phyloP scores from a whole-genome alignment of 192 early-diverging fungal genomes.

The Backusella westeae region DNA sequence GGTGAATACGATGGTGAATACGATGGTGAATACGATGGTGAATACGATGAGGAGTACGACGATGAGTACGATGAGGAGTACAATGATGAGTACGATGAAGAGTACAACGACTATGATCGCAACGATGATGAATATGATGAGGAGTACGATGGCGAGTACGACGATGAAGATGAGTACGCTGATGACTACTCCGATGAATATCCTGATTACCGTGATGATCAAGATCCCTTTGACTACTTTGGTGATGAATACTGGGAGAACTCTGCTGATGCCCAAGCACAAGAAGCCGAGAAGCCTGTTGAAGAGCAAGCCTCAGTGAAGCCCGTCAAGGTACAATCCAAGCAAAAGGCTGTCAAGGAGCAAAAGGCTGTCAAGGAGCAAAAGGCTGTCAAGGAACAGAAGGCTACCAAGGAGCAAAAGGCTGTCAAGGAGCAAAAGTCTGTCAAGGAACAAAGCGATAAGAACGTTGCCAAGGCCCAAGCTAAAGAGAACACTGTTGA shows the following conservation, averaged over 20 bases:
- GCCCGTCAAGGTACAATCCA: neutral
- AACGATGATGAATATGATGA: neutral
- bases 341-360: neutral
- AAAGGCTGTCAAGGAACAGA: neutral
- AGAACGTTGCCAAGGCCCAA: neutral
- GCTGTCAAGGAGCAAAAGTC: neutral
- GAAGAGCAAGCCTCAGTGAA: neutral
- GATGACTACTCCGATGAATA: neutral
- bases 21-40: neutral
- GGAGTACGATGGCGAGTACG: neutral
- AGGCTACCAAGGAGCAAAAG: neutral
- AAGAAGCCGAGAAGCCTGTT: neutral
- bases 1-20: neutral
- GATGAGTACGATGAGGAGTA: neutral
- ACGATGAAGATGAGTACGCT: neutral
- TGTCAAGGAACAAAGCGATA: neutral
- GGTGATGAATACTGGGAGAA: constrained; percentile 4
- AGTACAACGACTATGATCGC: neutral
- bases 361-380: neutral
- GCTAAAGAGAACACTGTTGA: neutral
- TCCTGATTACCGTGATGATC: neutral
- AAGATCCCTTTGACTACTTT: neutral
- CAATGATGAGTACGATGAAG: neutral
- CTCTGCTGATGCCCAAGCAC: neutral
- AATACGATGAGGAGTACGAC: neutral